These are phyloP conservation scores for Lachnellula subtilissima DNA, from an alignment of 2,329 filamentous ascomycete genomes.

Conservation along the genomic window DNA sequence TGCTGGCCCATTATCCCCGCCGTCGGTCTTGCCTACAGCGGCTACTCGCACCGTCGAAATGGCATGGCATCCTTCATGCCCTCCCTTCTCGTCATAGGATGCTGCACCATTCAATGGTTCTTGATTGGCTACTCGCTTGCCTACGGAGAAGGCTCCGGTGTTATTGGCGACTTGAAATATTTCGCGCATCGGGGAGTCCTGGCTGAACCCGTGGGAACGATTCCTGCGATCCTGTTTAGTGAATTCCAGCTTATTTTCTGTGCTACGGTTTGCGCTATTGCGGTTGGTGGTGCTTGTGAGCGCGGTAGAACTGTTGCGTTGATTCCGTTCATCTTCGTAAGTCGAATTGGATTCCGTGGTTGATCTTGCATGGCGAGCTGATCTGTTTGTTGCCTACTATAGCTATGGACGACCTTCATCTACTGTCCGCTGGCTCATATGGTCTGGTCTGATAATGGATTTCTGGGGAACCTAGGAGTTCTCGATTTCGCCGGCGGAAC, in stretches of 20 bases:
- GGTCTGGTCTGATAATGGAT: conserved; percentile 72
- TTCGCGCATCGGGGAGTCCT: conserved; percentile 56
- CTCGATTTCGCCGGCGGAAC: conserved; percentile 73
- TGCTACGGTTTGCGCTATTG: conserved; percentile 46
- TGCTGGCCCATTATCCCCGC: conserved; percentile 64
- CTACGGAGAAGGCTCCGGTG: conserved; percentile 53
- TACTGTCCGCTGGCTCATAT: conserved; percentile 73
- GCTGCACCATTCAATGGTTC: conserved; percentile 50
- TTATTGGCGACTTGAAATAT: conserved; percentile 57
- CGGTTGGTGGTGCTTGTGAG: conserved; percentile 54
- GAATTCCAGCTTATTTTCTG: conserved; percentile 61
- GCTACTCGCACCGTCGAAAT: conserved; percentile 56
- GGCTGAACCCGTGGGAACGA: conserved; percentile 53
- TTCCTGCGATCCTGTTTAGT: conserved; percentile 62
- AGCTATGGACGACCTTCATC: conserved; percentile 60
- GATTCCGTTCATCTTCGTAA: conserved; percentile 62
- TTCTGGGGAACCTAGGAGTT: conserved; percentile 63
- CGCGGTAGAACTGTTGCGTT: conserved; percentile 58
- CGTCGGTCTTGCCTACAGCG: conserved; percentile 61
- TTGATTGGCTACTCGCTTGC: conserved; percentile 61
- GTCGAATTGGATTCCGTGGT: conserved; percentile 18
- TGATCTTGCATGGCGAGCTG: too few relatives aligned
- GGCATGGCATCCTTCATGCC: conserved; percentile 60
- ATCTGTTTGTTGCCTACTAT: not conserved
- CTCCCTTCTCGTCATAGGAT: conserved; percentile 50